Evolutionary conservation across 371 early-diverging fungal genomes (phyloP), one percentile per base, ranked within the genome.

Genomic region (Mortierella sp.): DNA sequence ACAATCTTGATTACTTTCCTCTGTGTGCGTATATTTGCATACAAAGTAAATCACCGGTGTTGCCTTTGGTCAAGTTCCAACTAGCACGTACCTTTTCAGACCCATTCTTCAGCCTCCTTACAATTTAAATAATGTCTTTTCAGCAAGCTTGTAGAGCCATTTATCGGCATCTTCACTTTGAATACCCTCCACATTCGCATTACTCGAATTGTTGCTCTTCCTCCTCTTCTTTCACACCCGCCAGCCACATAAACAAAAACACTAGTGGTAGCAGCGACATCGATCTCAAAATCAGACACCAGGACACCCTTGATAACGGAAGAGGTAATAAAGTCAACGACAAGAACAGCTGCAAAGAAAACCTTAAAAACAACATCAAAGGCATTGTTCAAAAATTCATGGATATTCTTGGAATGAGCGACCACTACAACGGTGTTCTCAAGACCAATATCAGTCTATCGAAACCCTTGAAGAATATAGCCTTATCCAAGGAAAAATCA

Each of bases 121-220:
- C 31, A 34, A 17, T 47, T 49, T 34, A 23, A 49, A 43, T 40
- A 57, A 64, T 76, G 64, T 55, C 65, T 28, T 43, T 71, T 31
- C 51, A 47, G 26, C 63, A 70, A 22, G 53, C 56, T 26, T 56
- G 45, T 51, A 59, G 34, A 65, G 45, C 62, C 22, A 32, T 71
- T 67, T 68, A 60, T 66, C 77, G 63, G 34, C 62, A 47, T 47
- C 68, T 72, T 56, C 62, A 53, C 45, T 55, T 72, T 19, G 63
- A 60, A 53, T 61, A 40, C 13, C 19, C 19, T 23, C 49, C 32
- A 40, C 53, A 55, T 37, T 42, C 51, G 43, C 66, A 42, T n/a
- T n/a, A 53, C 45, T 26, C 60, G 29, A 28, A 26, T 53, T 37
- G 19, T 15, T 69, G 49, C 40, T 56, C 28, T 29, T 54, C 54